Evolutionary conservation across 495 filamentous ascomycete genomes (phyloP).

Genomic region (Neurospora sp.): DNA sequence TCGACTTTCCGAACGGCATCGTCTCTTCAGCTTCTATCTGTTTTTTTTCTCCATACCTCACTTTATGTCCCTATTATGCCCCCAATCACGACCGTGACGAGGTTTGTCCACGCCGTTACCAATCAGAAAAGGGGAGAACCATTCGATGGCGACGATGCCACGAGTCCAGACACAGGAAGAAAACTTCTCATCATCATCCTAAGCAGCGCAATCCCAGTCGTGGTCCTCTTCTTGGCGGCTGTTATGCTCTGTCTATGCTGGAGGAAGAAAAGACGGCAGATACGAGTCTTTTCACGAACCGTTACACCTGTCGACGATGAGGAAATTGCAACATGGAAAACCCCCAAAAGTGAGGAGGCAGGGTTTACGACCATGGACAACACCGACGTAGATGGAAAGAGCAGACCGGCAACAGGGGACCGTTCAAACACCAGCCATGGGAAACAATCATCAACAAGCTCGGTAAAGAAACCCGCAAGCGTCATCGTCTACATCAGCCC

Average conservation of each 20-base stretch:
- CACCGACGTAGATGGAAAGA: constrained; percentile 12
- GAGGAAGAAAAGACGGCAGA: constrained; percentile 21
- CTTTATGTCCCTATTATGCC: background rate
- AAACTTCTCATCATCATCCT: constrained; percentile 26
- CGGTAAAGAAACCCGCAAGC: constrained; percentile 27
- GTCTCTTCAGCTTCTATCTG: background rate
- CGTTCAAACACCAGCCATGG: constrained; percentile 19
- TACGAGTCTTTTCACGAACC: constrained; percentile 30
- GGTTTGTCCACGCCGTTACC: background rate
- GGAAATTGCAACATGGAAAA: constrained; percentile 42
- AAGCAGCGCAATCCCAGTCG: constrained; percentile 30
- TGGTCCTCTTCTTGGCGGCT: constrained; percentile 25
- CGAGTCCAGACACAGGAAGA: background rate
- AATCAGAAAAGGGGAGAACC: background rate
- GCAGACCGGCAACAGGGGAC: constrained; percentile 8
- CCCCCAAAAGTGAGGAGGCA: constrained; percentile 16
- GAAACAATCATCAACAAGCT: constrained; percentile 28
- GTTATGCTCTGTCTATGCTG: constrained; percentile 20
- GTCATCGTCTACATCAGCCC: constrained; percentile 34
- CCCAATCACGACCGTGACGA: background rate
- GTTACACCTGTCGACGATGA: constrained; percentile 42
- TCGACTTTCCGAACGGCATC: background rate
- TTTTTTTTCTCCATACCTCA: background rate
- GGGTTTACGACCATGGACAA: constrained; percentile 4
- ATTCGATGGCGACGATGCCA: background rate